Evolutionary conservation across 1,284 basidiomycete genomes (phyloP).

Genomic region (Mycena sp.): DNA sequence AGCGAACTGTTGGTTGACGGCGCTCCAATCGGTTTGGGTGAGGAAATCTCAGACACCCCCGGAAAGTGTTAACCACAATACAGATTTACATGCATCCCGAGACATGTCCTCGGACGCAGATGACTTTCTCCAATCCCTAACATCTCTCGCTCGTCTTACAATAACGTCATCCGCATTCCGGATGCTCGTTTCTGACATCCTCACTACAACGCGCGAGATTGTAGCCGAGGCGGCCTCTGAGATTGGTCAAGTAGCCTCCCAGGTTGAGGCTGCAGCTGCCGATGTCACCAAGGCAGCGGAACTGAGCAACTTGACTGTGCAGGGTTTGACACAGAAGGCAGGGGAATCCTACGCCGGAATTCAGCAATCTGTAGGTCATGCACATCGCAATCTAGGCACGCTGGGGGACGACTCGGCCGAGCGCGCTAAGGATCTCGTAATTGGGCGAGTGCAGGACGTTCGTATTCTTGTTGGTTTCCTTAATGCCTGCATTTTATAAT

Average conservation of each 20-base stretch:
- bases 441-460: slow-evolving; percentile 52
- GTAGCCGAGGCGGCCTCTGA: slow-evolving; percentile 49
- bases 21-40: slow-evolving; percentile 34
- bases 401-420: slow-evolving; percentile 37
- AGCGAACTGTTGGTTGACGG: slow-evolving; percentile 39
- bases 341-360: slow-evolving; percentile 32
- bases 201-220: slow-evolving; percentile 48
- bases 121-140: slow-evolving; percentile 45
- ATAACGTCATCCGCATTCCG: slow-evolving; percentile 58
- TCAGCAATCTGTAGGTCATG: slow-evolving; percentile 30
- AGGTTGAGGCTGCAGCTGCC: slow-evolving; percentile 44
- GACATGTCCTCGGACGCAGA: slow-evolving; percentile 49
- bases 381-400: slow-evolving; percentile 28
- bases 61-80: not conserved
- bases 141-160: slow-evolving; percentile 45
- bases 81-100: not conserved
- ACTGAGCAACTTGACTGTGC: slow-evolving; percentile 32
- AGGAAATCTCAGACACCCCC: not conserved
- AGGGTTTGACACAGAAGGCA: slow-evolving; percentile 21
- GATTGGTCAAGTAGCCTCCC: slow-evolving; percentile 46
- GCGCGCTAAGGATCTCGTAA: slow-evolving; percentile 42
- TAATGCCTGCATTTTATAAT: not conserved
- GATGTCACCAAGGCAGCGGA: slow-evolving; percentile 36
- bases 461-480: slow-evolving; percentile 6
- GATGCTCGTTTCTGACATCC: slow-evolving; percentile 49